Percentiles rank a stretch among this genome's conserved stretches.
These are phyloP conservation scores for Aegilops umbellulata DNA, from an alignment of 176 grass and related monocot genomes.

Conservation along the genomic window DNA sequence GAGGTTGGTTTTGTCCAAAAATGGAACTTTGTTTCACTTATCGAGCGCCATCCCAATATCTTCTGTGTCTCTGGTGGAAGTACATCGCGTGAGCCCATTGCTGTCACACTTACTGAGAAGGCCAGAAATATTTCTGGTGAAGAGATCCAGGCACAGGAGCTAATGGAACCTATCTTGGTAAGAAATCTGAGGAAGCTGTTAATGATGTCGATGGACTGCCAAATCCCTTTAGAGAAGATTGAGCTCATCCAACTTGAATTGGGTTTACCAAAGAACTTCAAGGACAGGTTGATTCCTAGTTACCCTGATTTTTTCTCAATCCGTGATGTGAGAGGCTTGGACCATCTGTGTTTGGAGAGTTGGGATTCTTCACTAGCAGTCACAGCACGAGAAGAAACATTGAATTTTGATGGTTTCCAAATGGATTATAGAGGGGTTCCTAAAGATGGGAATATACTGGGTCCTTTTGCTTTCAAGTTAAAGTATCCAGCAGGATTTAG, in stretches of 20 bases:
- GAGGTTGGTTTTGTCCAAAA: conserved; percentile 88
- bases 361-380: conserved; percentile 84
- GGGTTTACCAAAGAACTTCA: conserved; percentile 68
- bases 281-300: conserved; percentile 52
- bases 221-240: conserved; percentile 75
- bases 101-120: conserved; percentile 75
- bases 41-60: conserved; percentile 64
- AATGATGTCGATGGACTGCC: conserved; percentile 89
- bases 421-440: conserved; percentile 52
- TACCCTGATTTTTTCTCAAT: conserved; percentile 74
- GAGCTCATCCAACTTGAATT: conserved; percentile 78
- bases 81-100: conserved; percentile 45
- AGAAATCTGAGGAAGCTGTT: conserved; percentile 71
- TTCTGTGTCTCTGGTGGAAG: conserved; percentile 65
- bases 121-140: conserved; percentile 58
- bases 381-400: conserved; percentile 60
- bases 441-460: conserved; percentile 78
- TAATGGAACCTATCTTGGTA: conserved; percentile 82
- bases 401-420: conserved; percentile 46
- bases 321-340: conserved; percentile 40
- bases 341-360: conserved; percentile 67
- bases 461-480: conserved; percentile 79
- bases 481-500: conserved; percentile 82
- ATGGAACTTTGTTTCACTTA: conserved; percentile 65
- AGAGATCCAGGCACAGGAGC: conserved; percentile 43